Base-by-base conservation (phyloP, 1,139 yeast genomes). In the Hyphopichia khmerensis region DNA sequence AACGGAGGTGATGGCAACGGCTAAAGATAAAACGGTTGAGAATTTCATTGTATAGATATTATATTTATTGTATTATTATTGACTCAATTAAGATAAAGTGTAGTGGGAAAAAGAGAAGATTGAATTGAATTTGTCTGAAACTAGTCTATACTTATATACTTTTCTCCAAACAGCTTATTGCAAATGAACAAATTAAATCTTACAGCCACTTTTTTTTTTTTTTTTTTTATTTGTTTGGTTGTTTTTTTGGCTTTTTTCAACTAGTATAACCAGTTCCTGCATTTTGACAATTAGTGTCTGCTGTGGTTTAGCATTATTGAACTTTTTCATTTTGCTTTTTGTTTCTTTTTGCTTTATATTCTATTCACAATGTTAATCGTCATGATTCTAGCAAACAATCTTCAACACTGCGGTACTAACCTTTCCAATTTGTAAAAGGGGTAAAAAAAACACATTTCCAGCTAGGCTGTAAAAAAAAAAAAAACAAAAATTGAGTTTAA, bases 21-120 rank as follows among this genome's bases (percentile, higher is more conserved):
- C 45, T 38, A 50, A 44, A 21, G 50, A 46, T 40, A 50, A 44
- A 34, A 50, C 41, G 33, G 45, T 21, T 19, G 51, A 34, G 36
- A 46, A 45, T 47, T 51, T 51, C 56, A 52, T 53, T 40, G 27
- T 43, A n/a, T 27, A 27, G n/a, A n/a, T n/a, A n/a, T n/a, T 27
- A 21, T 21, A 21, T 21, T 6, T 8, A 26, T 26, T 26, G 29
- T 26, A 26, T 9, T 8, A 26, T 21, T 21, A 21, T 21, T 21
- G 24, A 21, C 8, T 21, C 8, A n/a, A n/a, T n/a, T n/a, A n/a
- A n/a, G n/a, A n/a, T n/a, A n/a, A n/a, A n/a, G n/a, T n/a, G n/a
- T n/a, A n/a, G n/a, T n/a, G n/a, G n/a, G n/a, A n/a, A n/a, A n/a
- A n/a, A n/a, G n/a, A n/a, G n/a, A n/a, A n/a, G n/a, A n/a, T n/a